phyloP scores from a whole-genome alignment of 2,329 filamentous ascomycete genomes.

The Curvularia verruculosa region DNA sequence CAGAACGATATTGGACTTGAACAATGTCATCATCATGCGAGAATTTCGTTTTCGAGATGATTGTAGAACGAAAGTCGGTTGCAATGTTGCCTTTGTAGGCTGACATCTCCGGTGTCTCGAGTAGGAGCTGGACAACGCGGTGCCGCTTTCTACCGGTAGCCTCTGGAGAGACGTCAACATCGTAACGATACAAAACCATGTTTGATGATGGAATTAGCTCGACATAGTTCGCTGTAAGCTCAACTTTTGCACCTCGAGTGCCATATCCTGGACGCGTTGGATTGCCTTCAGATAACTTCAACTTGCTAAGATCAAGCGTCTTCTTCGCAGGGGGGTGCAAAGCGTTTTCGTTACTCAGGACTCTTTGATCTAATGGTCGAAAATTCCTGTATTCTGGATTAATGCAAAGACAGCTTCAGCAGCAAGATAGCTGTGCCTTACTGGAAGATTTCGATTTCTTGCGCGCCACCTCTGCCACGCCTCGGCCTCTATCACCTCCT shows the following conservation, averaged over 20 bases:
- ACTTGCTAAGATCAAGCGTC: conserved; percentile 13
- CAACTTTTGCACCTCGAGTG: conserved; percentile 19
- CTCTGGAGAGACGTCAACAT: conserved; percentile 17
- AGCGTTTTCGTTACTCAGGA: conserved; percentile 18
- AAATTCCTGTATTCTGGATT: conserved; percentile 15
- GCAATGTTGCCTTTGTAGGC: conserved; percentile 15
- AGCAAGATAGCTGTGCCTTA: conserved; percentile 3
- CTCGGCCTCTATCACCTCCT: background rate
- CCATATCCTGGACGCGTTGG: conserved; percentile 26
- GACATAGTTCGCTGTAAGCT: conserved; percentile 29
- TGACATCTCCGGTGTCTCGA: conserved; percentile 19
- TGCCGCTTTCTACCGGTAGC: conserved; percentile 21
- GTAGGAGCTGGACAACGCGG: conserved; percentile 22
- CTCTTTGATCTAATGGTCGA: conserved; percentile 10
- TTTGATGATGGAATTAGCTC: conserved; percentile 22
- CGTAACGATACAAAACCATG: conserved; percentile 23
- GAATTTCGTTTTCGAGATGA: conserved; percentile 30
- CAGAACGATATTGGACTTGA: conserved; percentile 24
- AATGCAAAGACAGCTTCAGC: background rate
- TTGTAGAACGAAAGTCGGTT: conserved; percentile 33
- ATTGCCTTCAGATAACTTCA: conserved; percentile 15
- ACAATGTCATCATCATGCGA: conserved; percentile 17
- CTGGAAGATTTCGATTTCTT: conserved; percentile 17
- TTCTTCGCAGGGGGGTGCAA: conserved; percentile 20
- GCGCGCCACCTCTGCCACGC: conserved; percentile 6